Base-by-base conservation (phyloP, 495 filamentous ascomycete species). In the Amorphotheca resinae region DNA sequence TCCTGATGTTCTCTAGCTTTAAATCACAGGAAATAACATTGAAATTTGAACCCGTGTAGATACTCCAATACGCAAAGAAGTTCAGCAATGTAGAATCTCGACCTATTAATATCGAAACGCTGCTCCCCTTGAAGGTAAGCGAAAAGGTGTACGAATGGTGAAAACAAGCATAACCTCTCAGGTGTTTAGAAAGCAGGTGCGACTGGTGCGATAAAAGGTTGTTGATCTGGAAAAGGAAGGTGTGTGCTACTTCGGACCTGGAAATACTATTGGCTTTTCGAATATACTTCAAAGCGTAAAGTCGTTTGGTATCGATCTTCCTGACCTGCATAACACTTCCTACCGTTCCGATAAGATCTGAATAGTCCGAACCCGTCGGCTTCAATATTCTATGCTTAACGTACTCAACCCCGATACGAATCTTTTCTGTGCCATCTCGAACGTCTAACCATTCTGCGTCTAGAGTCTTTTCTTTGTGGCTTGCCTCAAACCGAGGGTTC, bases 251-350 rank as follows among this genome's bases (percentile, higher is more conserved):
- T 68, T 95, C 91, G 23, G 88, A 95, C 32, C 89, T 72, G 22
- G 91, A 95, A 57, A 95, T 96, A 63, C 95, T 96, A 63, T 96
- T 89, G 32, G 88, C 86, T 63, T 95, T 96, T 50, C 89, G 85
- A 56, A 95, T 86, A 18, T 87, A 94, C 72, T 96, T 96, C 52
- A 96, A 76, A 42, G 89, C 89, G 58, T 96, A 96, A 57, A 95
- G 93, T 50, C 89, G 87, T 57, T 76, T 79, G 14, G 89, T 96
- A 67, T 96, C 89, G 59, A 82, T 82, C 70, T 96, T 96, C 64
- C 80, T 37, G 31, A 33, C 31, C 3, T 33, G 31, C 11, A 33
- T 33, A 37, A 20, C 15, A 8, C 11, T 15, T 37, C 34, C 16
- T 17, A 37, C 34, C 34, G 20, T 16, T 16, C 32, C 12, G 6